Base-by-base conservation (phyloP, 1,139 yeast species). In the Yamadazyma diospyri region DNA sequence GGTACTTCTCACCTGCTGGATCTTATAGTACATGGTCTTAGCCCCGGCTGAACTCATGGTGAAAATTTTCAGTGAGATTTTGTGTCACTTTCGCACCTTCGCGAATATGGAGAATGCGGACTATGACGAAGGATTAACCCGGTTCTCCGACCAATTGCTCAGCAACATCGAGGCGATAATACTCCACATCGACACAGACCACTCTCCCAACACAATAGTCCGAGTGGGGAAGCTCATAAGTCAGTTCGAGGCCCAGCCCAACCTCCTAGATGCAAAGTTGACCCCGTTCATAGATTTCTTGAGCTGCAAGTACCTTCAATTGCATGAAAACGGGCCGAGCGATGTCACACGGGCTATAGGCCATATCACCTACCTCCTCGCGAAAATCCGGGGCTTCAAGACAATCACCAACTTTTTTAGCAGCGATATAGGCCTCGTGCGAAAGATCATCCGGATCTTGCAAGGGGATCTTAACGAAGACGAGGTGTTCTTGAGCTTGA, bases 1-100 rank as follows among this genome's bases (percentile, higher is more conserved):
- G 14, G 85, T 72, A 4, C 97, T 87, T 52, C 94, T 75, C 34
- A 72, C 64, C 50, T 87, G 89, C 15, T 88, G 80, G 41, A 89
- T 77, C 61, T 83, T 79, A 49, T 68, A 69, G 64, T 47, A 60
- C 51, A 53, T 40, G 27, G 41, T 42, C 32, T 51, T 52, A n/a
- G 48, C 42, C 26, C 12, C 30, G 13, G n/a, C n/a, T 27, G 27
- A 14, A 33, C 35, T 25, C 10, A 23, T 14, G 23, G 25, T 33
- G 30, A 30, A 30, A 29, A 32, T 34, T 32, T 28, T 33, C 14
- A 32, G 14, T 23, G 32, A 23, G 26, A 16, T 22, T 11, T 20
- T 14, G n/a, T 14, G n/a, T n/a, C n/a, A 15, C n/a, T 14, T 7
- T 18, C 15, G 18, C 6, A 14, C 19, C 11, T 18, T 27, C 30